Evolutionary conservation across 176 grass and related monocot species (phyloP), one percentile per base, ranked within the genome.

Genomic region (Eleusine indica): DNA sequence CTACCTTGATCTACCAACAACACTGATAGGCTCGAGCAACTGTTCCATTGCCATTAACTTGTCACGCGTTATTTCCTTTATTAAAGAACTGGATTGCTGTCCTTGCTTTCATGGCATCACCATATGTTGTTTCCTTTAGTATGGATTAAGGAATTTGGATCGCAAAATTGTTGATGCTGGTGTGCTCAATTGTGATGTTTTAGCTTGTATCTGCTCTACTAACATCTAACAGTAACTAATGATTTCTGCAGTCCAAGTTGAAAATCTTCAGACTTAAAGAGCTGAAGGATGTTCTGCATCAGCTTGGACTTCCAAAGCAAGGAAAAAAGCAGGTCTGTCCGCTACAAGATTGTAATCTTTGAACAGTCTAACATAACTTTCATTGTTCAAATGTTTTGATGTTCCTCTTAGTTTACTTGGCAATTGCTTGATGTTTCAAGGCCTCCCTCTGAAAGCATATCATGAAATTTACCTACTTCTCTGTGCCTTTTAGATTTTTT

Each of bases 241-340:
- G 43, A 69, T 88, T 53, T 67, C 73, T 73, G 30, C 63, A 98
- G 95, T 30, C 30, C 4, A 98, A 88, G 75, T 46, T 98, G 82
- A 72, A 47, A 35, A 51, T 48, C 37, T 98, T 94, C 75, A 87
- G 90, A 84, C 83, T 98, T 80, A 98, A 93, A 86, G 92, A 98
- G 75, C 82, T 98, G 18, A 98, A 93, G 71, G 92, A 95, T 89
- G 90, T 94, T 49, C 79, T 98, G 18, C 81, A 91, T 54, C 89
- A 91, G 74, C 92, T 98, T 76, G 87, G 87, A 46, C 71, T 98
- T 48, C 71, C 91, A 19, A 98, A 90, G 62, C 73, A 93, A 74
- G 95, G 95, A 52, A 98, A 86, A 76, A 98, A 98, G 76, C 95
- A 95, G 95, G 95, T 95, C 86, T 70, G 67, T 76, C 77, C 16